These are phyloP conservation scores for Candida methanosorbosa DNA, from an alignment of 805 yeast genomes.

Conservation along the genomic window DNA sequence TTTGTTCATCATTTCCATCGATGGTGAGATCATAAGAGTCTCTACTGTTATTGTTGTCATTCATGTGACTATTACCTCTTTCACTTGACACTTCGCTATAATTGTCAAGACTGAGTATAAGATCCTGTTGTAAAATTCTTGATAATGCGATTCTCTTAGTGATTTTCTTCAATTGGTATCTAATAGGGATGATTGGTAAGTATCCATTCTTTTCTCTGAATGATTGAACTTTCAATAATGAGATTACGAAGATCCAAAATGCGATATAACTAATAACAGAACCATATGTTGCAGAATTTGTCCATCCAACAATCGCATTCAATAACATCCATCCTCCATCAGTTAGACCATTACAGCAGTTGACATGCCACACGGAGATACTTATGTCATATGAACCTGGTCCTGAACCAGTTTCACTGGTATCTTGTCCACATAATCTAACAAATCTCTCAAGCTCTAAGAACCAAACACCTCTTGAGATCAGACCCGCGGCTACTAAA, in stretches of 20 bases:
- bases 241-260: conserved; percentile 57
- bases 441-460: conserved; percentile 74
- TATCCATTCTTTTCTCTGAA: conserved; percentile 51
- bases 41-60: neutral
- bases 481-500: conserved; percentile 77
- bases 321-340: conserved; percentile 91
- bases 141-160: conserved; percentile 26
- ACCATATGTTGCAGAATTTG: conserved; percentile 87
- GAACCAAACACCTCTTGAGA: conserved; percentile 87
- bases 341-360: conserved; percentile 88
- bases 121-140: conserved; percentile 16
- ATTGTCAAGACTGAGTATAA: conserved; percentile 1
- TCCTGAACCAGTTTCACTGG: conserved; percentile 83
- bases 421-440: conserved; percentile 72
- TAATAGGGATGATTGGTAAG: conserved; percentile 52
- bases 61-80: conserved; percentile 3
- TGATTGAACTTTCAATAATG: conserved; percentile 30
- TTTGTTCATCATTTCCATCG: too few species aligned
- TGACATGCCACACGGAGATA: conserved; percentile 85
- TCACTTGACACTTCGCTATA: conserved; percentile 15
- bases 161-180: conserved; percentile 50
- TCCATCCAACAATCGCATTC: conserved; percentile 90
- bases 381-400: conserved; percentile 86
- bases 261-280: conserved; percentile 64
- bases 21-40: too few species aligned